Evolutionary conservation across 345 rosid genomes (phyloP).

Genomic region (Eutrema heterophyllum): DNA sequence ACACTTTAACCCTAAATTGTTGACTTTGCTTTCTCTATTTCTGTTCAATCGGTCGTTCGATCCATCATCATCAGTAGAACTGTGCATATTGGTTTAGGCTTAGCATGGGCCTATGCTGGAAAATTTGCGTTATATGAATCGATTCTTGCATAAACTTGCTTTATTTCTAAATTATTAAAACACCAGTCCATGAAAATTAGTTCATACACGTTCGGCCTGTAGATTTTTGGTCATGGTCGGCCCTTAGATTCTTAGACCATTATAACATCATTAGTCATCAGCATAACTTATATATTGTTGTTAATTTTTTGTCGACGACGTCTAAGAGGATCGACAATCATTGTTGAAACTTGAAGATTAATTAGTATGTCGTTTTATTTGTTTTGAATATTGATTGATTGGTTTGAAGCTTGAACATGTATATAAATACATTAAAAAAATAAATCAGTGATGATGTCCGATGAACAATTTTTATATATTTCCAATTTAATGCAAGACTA

Average conservation of each 20-base stretch:
- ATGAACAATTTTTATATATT: neutral
- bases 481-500: neutral
- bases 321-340: neutral
- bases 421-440: neutral
- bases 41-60: neutral
- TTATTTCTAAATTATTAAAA: neutral
- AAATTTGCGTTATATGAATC: neutral
- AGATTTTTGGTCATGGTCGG: neutral
- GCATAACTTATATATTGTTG: neutral
- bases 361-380: neutral
- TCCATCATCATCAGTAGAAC: neutral
- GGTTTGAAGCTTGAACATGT: neutral
- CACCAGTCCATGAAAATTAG: neutral
- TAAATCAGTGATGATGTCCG: neutral
- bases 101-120: neutral
- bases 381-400: neutral
- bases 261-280: neutral
- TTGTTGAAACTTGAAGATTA: neutral
- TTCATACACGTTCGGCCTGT: neutral
- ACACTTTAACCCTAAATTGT: neutral
- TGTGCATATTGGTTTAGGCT: neutral
- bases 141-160: neutral
- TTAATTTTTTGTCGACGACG: neutral
- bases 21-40: neutral
- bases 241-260: neutral